phyloP scores from a whole-genome alignment of 164 flowering plant genomes.

The Tetracentron sinense region DNA sequence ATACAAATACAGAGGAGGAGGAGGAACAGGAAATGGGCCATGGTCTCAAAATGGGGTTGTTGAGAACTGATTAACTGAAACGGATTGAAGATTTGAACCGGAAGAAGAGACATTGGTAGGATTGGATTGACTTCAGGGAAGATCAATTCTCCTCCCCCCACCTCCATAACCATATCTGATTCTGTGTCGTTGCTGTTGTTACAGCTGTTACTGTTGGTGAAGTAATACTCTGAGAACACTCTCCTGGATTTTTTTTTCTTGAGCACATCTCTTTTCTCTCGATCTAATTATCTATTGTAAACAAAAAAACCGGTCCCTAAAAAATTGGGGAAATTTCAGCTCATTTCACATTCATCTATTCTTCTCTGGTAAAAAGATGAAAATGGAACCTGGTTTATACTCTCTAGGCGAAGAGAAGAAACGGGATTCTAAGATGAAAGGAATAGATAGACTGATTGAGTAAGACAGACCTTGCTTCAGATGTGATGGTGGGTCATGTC shows the following conservation, averaged over 20 bases:
- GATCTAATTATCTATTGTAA: too few relatives aligned
- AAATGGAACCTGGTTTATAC: not conserved
- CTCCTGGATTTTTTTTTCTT: conserved; percentile 40
- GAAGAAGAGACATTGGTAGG: conserved; percentile 60
- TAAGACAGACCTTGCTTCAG: conserved; percentile 11
- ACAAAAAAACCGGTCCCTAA: too few relatives aligned
- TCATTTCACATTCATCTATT: not conserved
- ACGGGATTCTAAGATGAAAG: not conserved
- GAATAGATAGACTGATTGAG: not conserved
- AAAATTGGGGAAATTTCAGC: too few relatives aligned
- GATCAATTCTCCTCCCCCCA: conserved; percentile 27
- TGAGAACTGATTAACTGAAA: conserved; percentile 20
- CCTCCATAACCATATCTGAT: conserved; percentile 15
- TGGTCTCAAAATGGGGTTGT: conserved; percentile 30
- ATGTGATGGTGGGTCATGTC: not conserved
- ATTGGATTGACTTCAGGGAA: conserved; percentile 47
- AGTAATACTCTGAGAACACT: conserved; percentile 35
- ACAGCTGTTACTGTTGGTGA: conserved; percentile 25
- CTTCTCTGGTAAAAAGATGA: not conserved
- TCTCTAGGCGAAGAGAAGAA: conserved; percentile 2
- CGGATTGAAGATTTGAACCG: conserved; percentile 44
- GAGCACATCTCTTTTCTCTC: conserved; percentile 27
- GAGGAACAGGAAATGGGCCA: conserved; percentile 45
- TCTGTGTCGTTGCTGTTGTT: conserved; percentile 5
- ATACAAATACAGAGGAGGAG: conserved; percentile 29